Evolutionary conservation across 164 flowering plant species (phyloP).

Genomic region (Sextonia rubra): DNA sequence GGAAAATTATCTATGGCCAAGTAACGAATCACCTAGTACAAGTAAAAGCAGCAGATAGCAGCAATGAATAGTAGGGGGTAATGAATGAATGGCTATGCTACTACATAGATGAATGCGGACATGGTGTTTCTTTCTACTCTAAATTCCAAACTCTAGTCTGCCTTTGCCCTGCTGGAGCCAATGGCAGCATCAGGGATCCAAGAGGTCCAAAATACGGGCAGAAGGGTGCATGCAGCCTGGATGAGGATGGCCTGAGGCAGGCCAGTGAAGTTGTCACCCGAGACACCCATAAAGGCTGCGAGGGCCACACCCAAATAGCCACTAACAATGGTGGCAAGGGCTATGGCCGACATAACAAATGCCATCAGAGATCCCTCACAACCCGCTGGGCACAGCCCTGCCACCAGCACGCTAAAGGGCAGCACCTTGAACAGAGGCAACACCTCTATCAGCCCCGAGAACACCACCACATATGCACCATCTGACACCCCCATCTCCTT

Average conservation of each 20-base stretch:
- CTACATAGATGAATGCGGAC: not conserved
- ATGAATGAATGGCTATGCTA: not conserved
- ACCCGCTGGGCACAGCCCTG: slow-evolving; percentile 74
- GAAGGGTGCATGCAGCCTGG: slow-evolving; percentile 60
- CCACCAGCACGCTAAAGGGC: slow-evolving; percentile 70
- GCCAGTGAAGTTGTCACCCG: slow-evolving; percentile 61
- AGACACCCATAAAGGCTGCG: slow-evolving; percentile 56
- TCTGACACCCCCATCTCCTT: slow-evolving; percentile 62
- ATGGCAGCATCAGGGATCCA: slow-evolving; percentile 48
- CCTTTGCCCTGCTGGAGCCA: not conserved
- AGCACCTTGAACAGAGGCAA: slow-evolving; percentile 70
- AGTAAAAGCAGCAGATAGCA: too few relatives aligned
- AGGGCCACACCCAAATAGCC: slow-evolving; percentile 87
- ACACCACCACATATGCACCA: slow-evolving; percentile 54
- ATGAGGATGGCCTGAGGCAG: slow-evolving; percentile 57
- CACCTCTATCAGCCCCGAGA: slow-evolving; percentile 77
- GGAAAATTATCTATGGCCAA: too few relatives aligned
- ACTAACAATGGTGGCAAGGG: slow-evolving; percentile 69
- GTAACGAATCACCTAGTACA: too few relatives aligned
- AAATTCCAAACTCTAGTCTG: not conserved
- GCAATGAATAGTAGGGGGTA: not conserved
- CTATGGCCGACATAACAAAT: slow-evolving; percentile 75
- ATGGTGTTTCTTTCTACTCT: not conserved
- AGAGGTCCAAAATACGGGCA: slow-evolving; percentile 60
- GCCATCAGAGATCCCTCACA: slow-evolving; percentile 97